Conservation (phyloP, 257 asterid species). For the Solanum corneliomulleri region DNA sequence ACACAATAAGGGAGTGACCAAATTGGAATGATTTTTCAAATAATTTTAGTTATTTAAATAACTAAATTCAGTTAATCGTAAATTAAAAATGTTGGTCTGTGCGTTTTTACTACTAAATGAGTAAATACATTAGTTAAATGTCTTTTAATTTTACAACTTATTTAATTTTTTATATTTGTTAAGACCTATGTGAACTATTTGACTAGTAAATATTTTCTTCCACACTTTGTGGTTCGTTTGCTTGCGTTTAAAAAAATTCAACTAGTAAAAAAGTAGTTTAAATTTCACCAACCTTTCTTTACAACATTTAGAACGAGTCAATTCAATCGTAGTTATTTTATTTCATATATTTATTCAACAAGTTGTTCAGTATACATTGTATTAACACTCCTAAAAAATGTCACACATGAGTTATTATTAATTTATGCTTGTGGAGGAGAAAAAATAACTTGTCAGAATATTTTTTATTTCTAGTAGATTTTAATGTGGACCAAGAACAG, state of each 20-base stretch:
- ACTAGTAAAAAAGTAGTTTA: neutral
- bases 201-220: neutral
- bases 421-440: neutral
- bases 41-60: neutral
- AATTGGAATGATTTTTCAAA: neutral
- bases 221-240: neutral
- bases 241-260: neutral
- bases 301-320: neutral
- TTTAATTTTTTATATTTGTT: neutral
- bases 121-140: neutral
- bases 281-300: neutral
- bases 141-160: neutral
- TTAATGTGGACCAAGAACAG: neutral
- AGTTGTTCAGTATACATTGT: neutral
- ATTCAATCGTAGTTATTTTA: neutral
- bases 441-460: neutral
- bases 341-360: neutral
- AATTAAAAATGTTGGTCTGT: neutral
- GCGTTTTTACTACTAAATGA: neutral
- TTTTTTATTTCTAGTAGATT: neutral
- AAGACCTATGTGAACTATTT: neutral
- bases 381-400: neutral
- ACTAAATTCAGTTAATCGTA: neutral
- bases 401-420: neutral
- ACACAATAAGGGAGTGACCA: neutral